Evolutionary conservation across 148 eudicot genomes (phyloP).

Genomic region (Fallopia convolvulus): DNA sequence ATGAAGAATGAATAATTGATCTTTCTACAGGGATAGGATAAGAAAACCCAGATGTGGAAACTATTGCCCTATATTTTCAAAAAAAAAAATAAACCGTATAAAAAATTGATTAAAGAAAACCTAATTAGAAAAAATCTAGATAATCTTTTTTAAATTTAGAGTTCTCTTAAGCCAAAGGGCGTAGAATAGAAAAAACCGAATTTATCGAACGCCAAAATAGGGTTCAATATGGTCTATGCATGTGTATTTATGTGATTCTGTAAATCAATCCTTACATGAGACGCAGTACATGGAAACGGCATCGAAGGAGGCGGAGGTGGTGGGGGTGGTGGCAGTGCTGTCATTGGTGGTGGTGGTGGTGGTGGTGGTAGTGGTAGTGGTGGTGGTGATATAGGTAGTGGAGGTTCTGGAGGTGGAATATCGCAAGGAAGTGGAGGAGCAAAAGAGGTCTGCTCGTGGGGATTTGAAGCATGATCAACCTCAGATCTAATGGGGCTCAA

Average conservation of each 20-base stretch:
- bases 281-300: slow-evolving; percentile 15
- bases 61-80: too few species aligned
- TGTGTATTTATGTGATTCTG: slow-evolving; percentile 25
- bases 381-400: slow-evolving; percentile 37
- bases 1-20: too few species aligned
- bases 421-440: slow-evolving; percentile 50
- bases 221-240: slow-evolving; percentile 18
- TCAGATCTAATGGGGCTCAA: slow-evolving; percentile 2
- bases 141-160: too few species aligned
- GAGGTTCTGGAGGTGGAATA: slow-evolving; percentile 52
- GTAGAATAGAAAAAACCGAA: too few species aligned
- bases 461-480: slow-evolving; percentile 26
- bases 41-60: too few species aligned
- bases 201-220: neutral
- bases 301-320: slow-evolving; percentile 6
- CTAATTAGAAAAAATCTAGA: too few species aligned
- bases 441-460: slow-evolving; percentile 26
- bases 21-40: too few species aligned
- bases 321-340: slow-evolving; percentile 11
- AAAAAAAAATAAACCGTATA: too few species aligned
- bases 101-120: too few species aligned
- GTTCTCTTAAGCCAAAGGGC: too few species aligned
- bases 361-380: slow-evolving; percentile 29
- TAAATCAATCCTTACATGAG: slow-evolving; percentile 34
- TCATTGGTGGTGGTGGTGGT: slow-evolving; percentile 27